A percentile compares a stretch with the other conserved stretches of the same genome.
Conservation (phyloP, 1,139 yeast species). For the Pichia sp. region DNA sequence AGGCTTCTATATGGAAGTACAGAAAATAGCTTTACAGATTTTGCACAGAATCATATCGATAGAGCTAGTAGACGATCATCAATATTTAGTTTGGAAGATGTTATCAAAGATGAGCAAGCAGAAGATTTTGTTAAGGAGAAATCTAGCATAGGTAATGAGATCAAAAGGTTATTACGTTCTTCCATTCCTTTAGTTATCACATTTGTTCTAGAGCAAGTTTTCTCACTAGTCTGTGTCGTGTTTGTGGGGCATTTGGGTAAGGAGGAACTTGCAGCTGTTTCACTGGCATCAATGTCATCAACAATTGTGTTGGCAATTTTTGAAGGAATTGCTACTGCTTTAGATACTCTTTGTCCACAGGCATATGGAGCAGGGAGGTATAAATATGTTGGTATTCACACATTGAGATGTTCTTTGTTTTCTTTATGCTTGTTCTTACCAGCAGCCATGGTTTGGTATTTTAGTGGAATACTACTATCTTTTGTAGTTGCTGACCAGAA, state of each 20-base stretch:
- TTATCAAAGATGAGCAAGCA: constrained; percentile 22
- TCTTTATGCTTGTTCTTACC: constrained; percentile 53
- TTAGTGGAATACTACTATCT: constrained; percentile 46
- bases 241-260: constrained; percentile 72
- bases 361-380: constrained; percentile 69
- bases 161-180: constrained; percentile 42
- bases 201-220: constrained; percentile 63
- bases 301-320: constrained; percentile 77
- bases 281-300: constrained; percentile 82
- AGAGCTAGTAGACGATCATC: constrained; percentile 9
- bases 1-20: constrained; percentile 17
- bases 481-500: constrained; percentile 51
- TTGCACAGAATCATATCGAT: constrained; percentile 20
- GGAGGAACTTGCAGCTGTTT: constrained; percentile 69
- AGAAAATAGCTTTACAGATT: constrained; percentile 16
- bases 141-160: constrained; percentile 42
- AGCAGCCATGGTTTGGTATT: constrained; percentile 59
- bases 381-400: constrained; percentile 52
- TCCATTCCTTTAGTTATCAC: constrained; percentile 61
- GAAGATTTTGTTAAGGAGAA: constrained; percentile 39
- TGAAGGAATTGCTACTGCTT: constrained; percentile 81
- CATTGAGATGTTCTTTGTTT: constrained; percentile 56
- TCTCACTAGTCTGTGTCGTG: constrained; percentile 61
- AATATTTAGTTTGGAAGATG: constrained; percentile 13
- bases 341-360: constrained; percentile 83